Percentiles rank a stretch among this genome's conserved stretches.
Conservation (phyloP, 495 filamentous ascomycete species). For the Cercophora samala region DNA sequence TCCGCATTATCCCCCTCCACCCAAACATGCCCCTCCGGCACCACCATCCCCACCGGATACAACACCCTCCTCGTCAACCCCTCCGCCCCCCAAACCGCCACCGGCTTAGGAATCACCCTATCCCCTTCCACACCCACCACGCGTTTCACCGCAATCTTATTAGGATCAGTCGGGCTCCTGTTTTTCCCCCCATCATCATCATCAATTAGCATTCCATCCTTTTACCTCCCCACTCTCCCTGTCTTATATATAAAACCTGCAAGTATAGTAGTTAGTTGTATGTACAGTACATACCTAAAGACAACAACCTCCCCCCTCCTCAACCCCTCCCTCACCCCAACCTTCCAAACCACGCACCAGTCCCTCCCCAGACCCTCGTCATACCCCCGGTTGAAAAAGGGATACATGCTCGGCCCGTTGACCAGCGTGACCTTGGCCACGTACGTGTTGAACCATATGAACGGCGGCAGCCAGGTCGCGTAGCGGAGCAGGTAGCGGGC, state of each 20-base stretch:
- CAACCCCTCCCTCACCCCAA: slow-evolving; percentile 43
- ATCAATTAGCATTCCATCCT: not conserved
- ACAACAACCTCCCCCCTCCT: slow-evolving; percentile 54
- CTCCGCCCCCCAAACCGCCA: slow-evolving; percentile 68
- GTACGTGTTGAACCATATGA: slow-evolving; percentile 61
- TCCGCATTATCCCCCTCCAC: slow-evolving; percentile 66
- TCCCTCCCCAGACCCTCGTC: slow-evolving; percentile 54
- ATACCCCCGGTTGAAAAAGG: slow-evolving; percentile 65
- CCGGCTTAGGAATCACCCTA: slow-evolving; percentile 57
- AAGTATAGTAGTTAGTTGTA: not conserved
- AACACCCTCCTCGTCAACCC: slow-evolving; percentile 58
- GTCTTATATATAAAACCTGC: too few species aligned
- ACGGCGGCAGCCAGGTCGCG: slow-evolving; percentile 59
- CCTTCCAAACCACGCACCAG: slow-evolving; percentile 51
- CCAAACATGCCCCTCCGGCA: slow-evolving; percentile 75
- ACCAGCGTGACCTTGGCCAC: slow-evolving; percentile 62
- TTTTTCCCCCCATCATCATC: not conserved
- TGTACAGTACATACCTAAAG: slow-evolving; percentile 50
- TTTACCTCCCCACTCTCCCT: not conserved
- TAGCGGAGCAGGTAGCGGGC: slow-evolving; percentile 50
- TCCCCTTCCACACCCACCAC: slow-evolving; percentile 70
- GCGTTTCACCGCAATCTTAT: slow-evolving; percentile 62
- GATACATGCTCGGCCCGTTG: slow-evolving; percentile 71
- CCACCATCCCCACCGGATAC: slow-evolving; percentile 53
- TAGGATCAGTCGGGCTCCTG: slow-evolving; percentile 63